A percentile compares a stretch with the other conserved stretches of the same genome.
Evolutionary conservation across 1,284 basidiomycete species (phyloP).

Genomic region (Leccinum fallax): DNA sequence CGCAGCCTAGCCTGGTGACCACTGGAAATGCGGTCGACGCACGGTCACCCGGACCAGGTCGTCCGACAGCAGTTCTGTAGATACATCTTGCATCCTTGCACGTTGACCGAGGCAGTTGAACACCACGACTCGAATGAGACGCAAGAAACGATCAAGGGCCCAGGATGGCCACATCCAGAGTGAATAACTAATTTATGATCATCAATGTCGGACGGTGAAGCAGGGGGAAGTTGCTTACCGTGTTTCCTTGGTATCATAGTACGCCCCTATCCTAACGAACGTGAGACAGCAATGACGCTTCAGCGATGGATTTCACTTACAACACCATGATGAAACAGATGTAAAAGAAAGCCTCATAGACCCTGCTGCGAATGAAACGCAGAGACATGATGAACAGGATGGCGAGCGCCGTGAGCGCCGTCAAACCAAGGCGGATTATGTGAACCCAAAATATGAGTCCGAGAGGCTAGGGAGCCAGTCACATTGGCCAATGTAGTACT

Average conservation of each 20-base stretch:
- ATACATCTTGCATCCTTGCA: conserved; percentile 25
- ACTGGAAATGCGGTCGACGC: conserved; percentile 31
- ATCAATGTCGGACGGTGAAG: conserved; percentile 2
- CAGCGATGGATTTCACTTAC: conserved; percentile 33
- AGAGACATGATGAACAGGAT: conserved; percentile 45
- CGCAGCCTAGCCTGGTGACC: conserved; percentile 53
- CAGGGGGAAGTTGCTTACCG: conserved; percentile 18
- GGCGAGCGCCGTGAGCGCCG: conserved; percentile 40
- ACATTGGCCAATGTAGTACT: background rate
- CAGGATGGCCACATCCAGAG: conserved; percentile 60
- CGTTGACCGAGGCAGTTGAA: conserved; percentile 44
- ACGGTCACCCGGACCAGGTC: conserved; percentile 29
- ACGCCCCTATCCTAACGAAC: conserved; percentile 39
- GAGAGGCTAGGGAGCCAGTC: conserved; percentile 14
- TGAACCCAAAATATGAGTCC: background rate
- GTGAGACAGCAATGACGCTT: conserved; percentile 3
- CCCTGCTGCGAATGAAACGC: conserved; percentile 44
- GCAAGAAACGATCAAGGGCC: conserved; percentile 62
- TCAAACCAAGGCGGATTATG: conserved; percentile 44
- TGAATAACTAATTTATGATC: conserved; percentile 13
- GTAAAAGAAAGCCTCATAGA: conserved; percentile 52
- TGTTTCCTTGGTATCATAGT: conserved; percentile 41
- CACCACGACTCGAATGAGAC: conserved; percentile 49
- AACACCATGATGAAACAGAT: conserved; percentile 43
- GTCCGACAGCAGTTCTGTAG: conserved; percentile 28